Base-by-base conservation (phyloP, 1,284 basidiomycete species). In the Sutorius eximius region DNA sequence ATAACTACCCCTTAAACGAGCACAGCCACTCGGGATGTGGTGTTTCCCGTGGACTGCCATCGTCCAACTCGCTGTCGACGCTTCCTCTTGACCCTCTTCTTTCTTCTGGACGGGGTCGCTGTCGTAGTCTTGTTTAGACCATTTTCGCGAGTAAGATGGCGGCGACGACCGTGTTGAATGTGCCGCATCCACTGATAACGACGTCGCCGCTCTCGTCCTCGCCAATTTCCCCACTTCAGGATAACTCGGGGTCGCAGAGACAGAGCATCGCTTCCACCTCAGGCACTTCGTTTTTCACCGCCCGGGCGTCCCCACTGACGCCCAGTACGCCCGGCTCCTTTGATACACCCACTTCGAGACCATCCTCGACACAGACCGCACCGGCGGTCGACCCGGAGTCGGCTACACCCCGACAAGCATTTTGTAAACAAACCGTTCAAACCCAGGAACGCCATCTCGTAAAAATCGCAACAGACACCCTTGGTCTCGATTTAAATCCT, bases 401-500 rank as follows among this genome's bases (percentile, higher is more conserved):
- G 33, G 53, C 71, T 10, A 77, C 73, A 48, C 69, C 76, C 11
- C 60, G 75, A 33, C 61, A 51, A 8, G 30, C 22, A 15, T 62
- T 76, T 45, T 55, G 59, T 12, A 55, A 51, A 45, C 63, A 63
- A 27, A 43, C 58, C 45, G 38, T 55, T 16, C 37, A 63, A 38
- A 55, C 73, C 7, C 77, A 81, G 59, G 79, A 82, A 53, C 64
- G 80, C 16, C 82, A 82, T 58, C 75, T 83, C 46, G 69, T 83
- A 56, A 79, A 79, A 61, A 77, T 82, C 50, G 77, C 78, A 6
- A 72, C 74, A 38, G 77, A 82, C 65, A 61, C 65, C 5, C 71
- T 82, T 48, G 68, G 75, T 56, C 64, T 80, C 51, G 75, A 76
- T 54, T 58, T 75, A 16, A 73, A 75, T 51, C 66, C 72, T n/a